Evolutionary conservation across 768 basidiomycete species (phyloP), one percentile per base, ranked within the genome.

Genomic region (Rhodocollybia butyracea): DNA sequence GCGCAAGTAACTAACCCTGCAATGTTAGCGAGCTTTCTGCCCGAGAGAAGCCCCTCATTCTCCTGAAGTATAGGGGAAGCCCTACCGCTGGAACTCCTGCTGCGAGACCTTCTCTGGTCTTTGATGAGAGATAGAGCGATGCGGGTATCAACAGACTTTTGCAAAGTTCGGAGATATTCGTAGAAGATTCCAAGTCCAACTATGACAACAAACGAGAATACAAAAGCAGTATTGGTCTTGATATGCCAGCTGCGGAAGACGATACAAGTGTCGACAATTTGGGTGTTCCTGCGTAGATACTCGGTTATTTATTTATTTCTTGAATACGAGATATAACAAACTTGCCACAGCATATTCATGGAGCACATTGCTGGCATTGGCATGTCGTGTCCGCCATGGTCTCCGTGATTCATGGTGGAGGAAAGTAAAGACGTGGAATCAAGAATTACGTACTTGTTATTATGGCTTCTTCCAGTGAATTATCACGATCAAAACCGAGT

Each of bases 201-300:
- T 68, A 94, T 84, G 54, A 73, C 78, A 59, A 85, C 41, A 68
- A 82, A 85, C 24, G 89, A 91, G 57, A 86, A 59, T 58, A 84
- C 58, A 66, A 94, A 91, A 24, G 73, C 68, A 56, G 74, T 59
- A 47, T 66, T 71, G 22, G 85, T 79, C 57, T 64, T 72, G 61
- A 94, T 82, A 72, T 91, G 89, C 89, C 91, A 94, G 58, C 78
- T 76, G 13, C 65, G 72, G 73, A 92, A 91, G 71, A 94, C 85
- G 70, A 92, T 76, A 73, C 90, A 93, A 42, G 89, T 90, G 71
- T 90, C 77, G 66, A 84, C 70, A 62, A 90, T 80, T 54, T 91
- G 82, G 36, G 88, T 88, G 71, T 91, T 91, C 88, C 83, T 83
- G 58, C 19, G 57, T 34, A 36, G 34, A 42, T 42, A 21, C 38